Evolutionary conservation across 768 basidiomycete species (phyloP).

Genomic region (Serendipita indica): DNA sequence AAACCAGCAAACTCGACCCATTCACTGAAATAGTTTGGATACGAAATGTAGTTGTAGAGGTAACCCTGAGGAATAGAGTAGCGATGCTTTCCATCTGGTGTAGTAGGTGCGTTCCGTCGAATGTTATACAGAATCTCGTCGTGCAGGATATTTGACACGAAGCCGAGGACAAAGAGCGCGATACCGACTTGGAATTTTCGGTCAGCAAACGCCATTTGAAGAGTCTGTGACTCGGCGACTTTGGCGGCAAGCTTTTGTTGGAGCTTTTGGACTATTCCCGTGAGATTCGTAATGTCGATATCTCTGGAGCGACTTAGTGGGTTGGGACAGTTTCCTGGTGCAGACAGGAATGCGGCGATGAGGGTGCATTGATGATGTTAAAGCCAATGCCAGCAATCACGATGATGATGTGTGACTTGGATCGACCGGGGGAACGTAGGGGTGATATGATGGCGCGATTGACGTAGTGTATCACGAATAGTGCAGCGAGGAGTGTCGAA

Average conservation of each 20-base stretch:
- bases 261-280: not conserved
- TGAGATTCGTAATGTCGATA: slow-evolving; percentile 14
- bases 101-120: slow-evolving; percentile 39
- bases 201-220: not conserved
- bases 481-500: slow-evolving; percentile 35
- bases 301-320: slow-evolving; percentile 23
- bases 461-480: slow-evolving; percentile 63
- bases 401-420: slow-evolving; percentile 57
- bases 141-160: slow-evolving; percentile 69
- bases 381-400: slow-evolving; percentile 40
- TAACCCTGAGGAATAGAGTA: slow-evolving; percentile 72
- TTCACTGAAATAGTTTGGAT: slow-evolving; percentile 89
- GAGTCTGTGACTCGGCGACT: not conserved
- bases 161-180: slow-evolving; percentile 51
- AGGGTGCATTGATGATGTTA: slow-evolving; percentile 63
- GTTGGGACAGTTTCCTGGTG: slow-evolving; percentile 34
- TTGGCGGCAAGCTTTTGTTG: not conserved
- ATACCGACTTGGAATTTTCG: slow-evolving; percentile 48
- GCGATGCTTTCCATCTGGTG: slow-evolving; percentile 24
- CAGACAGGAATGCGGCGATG: slow-evolving; percentile 55
- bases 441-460: slow-evolving; percentile 75
- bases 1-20: slow-evolving; percentile 93
- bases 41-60: slow-evolving; percentile 65
- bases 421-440: slow-evolving; percentile 63
- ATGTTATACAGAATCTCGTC: slow-evolving; percentile 83